phyloP scores from a whole-genome alignment of 2,329 filamentous ascomycete species.

The Scedosporium minutisporum region DNA sequence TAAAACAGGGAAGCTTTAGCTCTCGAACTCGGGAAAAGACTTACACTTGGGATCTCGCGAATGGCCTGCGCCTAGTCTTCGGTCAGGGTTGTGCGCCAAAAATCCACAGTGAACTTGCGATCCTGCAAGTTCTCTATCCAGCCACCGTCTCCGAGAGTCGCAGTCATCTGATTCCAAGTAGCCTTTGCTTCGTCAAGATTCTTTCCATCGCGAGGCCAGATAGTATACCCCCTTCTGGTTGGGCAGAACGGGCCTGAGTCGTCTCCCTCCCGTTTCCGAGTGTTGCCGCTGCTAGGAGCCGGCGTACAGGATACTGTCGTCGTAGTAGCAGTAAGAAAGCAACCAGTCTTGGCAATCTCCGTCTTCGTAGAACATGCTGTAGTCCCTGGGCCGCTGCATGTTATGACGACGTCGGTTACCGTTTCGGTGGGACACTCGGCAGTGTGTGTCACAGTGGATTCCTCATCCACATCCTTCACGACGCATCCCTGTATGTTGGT shows the following conservation, averaged over 20 bases:
- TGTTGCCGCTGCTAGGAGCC: not conserved
- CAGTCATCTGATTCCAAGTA: not conserved
- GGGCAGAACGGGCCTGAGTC: not conserved
- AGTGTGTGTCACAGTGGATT: not conserved
- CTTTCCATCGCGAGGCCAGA: not conserved
- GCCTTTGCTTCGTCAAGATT: not conserved
- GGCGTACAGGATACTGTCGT: too few species aligned
- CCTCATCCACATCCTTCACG: not conserved
- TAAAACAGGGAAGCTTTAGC: too few species aligned
- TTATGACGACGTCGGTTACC: too few species aligned
- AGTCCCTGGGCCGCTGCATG: too few species aligned
- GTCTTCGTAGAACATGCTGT: too few species aligned
- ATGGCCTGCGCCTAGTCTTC: not conserved
- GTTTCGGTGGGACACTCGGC: not conserved
- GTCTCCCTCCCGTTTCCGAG: not conserved
- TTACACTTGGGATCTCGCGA: not conserved
- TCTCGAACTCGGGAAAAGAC: not conserved
- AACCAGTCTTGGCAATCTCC: too few species aligned
- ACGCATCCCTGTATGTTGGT: not conserved
- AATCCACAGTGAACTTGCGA: not conserved
- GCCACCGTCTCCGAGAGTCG: not conserved
- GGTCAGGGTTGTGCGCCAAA: not conserved
- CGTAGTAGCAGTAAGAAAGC: too few species aligned
- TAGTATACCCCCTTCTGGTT: not conserved
- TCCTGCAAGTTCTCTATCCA: not conserved